A percentile compares a stretch with the other conserved stretches of the same genome.
phyloP scores from a whole-genome alignment of 1,284 basidiomycete species.

The Termitomyces sp. region DNA sequence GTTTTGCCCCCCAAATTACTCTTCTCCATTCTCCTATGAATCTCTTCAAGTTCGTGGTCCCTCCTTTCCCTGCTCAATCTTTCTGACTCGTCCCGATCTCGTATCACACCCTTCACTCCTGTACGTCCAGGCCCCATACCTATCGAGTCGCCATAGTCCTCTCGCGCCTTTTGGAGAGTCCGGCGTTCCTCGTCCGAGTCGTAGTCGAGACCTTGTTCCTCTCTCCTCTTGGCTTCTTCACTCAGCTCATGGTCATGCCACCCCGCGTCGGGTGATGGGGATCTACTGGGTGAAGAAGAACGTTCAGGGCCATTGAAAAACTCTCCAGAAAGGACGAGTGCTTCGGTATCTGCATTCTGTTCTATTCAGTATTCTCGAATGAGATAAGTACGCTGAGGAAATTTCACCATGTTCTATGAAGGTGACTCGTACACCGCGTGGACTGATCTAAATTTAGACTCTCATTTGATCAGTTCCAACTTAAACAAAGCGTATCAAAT shows the following conservation, averaged over 20 bases:
- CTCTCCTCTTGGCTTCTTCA: constrained; percentile 24
- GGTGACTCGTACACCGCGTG: not conserved
- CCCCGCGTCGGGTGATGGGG: constrained; percentile 41
- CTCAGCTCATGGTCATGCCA: constrained; percentile 44
- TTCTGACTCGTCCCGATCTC: constrained; percentile 69
- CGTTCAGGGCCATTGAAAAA: constrained; percentile 57
- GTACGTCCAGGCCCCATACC: constrained; percentile 83
- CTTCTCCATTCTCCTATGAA: constrained; percentile 56
- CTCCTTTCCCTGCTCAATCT: constrained; percentile 43
- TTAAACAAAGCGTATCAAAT: too few species aligned
- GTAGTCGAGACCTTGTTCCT: constrained; percentile 38
- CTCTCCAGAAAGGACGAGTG: constrained; percentile 72
- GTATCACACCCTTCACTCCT: constrained; percentile 80
- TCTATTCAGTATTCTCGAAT: constrained; percentile 3
- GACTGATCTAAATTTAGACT: constrained; percentile 9
- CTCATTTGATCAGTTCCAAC: too few species aligned
- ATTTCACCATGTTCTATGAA: not conserved
- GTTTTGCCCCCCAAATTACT: constrained; percentile 60
- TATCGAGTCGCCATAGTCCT: constrained; percentile 42
- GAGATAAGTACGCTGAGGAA: not conserved
- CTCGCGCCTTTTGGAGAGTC: constrained; percentile 24
- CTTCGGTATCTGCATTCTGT: constrained; percentile 58
- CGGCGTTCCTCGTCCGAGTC: constrained; percentile 39
- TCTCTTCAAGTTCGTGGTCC: constrained; percentile 42
- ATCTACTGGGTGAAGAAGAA: constrained; percentile 50